These are phyloP conservation scores for Yamadazyma atmosphaerica DNA, from an alignment of 1,139 yeast genomes.

Conservation along the genomic window DNA sequence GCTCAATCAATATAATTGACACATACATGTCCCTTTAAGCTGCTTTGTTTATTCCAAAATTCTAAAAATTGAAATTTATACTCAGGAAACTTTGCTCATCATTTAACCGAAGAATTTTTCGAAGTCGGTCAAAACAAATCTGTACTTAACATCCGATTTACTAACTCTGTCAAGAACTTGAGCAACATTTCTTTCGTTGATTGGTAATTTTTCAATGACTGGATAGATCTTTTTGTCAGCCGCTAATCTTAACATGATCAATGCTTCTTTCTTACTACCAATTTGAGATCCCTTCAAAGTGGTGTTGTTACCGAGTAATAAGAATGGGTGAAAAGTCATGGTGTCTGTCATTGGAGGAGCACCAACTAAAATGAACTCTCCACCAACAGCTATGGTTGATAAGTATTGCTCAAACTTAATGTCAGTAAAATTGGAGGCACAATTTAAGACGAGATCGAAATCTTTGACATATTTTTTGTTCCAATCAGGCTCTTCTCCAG, in stretches of 20 bases:
- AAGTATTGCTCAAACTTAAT: conserved; percentile 35
- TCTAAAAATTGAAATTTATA: no score
- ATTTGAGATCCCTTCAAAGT: conserved; percentile 41
- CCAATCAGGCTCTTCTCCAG: conserved; percentile 41
- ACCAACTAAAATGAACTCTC: conserved; percentile 54
- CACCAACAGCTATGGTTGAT: conserved; percentile 30
- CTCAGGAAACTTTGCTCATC: no score
- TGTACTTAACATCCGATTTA: conserved; percentile 56
- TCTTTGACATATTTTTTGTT: conserved; percentile 28
- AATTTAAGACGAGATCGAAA: conserved; percentile 50
- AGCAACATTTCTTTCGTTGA: conserved; percentile 41
- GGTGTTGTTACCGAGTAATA: conserved; percentile 37
- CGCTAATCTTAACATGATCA: conserved; percentile 53
- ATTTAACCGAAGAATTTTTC: conserved; percentile 27
- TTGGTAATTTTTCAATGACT: conserved; percentile 58
- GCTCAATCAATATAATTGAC: no score
- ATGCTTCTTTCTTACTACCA: conserved; percentile 55
- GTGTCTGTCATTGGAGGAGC: conserved; percentile 30
- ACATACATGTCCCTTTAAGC: no score
- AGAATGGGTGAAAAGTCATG: conserved; percentile 7
- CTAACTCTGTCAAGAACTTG: conserved; percentile 31
- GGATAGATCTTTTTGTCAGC: conserved; percentile 51
- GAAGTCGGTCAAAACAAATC: conserved; percentile 60
- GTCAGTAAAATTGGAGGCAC: conserved; percentile 45
- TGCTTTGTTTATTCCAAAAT: no score